Evolutionary conservation across 2,329 filamentous ascomycete species (phyloP).

Genomic region (Ramularia endophylla): DNA sequence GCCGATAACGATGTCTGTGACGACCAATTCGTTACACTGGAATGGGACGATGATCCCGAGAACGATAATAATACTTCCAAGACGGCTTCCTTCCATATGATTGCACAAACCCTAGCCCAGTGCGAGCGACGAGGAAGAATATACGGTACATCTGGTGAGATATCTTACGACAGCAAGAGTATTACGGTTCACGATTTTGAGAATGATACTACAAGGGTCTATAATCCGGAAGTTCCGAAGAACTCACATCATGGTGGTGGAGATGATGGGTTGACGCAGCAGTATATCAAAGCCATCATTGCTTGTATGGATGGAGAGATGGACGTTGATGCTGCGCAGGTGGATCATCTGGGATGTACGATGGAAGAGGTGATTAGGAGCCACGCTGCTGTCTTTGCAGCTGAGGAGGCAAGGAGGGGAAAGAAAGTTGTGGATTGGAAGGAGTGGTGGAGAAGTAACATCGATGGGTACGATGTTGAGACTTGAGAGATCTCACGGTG

Average conservation of each 20-base stretch:
- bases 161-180: constrained; percentile 72
- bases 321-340: constrained; percentile 65
- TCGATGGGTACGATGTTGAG: background rate
- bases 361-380: constrained; percentile 83
- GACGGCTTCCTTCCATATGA: constrained; percentile 89
- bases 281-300: constrained; percentile 78
- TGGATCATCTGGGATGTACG: constrained; percentile 69
- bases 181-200: constrained; percentile 73
- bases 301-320: constrained; percentile 66
- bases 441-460: constrained; percentile 15
- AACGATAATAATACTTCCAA: constrained; percentile 55
- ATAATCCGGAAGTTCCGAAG: constrained; percentile 54
- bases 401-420: constrained; percentile 72
- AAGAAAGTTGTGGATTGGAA: constrained; percentile 62
- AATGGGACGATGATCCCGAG: constrained; percentile 68
- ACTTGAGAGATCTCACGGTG: too few species aligned
- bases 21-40: constrained; percentile 82
- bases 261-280: constrained; percentile 70
- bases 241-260: constrained; percentile 62
- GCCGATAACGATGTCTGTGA: constrained; percentile 90
- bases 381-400: constrained; percentile 90
- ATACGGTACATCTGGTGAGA: constrained; percentile 81
- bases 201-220: constrained; percentile 49
- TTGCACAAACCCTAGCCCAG: constrained; percentile 78
- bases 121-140: constrained; percentile 80